phyloP scores from a whole-genome alignment of 2,329 filamentous ascomycete species.

The Ophiostoma pallidulum region DNA sequence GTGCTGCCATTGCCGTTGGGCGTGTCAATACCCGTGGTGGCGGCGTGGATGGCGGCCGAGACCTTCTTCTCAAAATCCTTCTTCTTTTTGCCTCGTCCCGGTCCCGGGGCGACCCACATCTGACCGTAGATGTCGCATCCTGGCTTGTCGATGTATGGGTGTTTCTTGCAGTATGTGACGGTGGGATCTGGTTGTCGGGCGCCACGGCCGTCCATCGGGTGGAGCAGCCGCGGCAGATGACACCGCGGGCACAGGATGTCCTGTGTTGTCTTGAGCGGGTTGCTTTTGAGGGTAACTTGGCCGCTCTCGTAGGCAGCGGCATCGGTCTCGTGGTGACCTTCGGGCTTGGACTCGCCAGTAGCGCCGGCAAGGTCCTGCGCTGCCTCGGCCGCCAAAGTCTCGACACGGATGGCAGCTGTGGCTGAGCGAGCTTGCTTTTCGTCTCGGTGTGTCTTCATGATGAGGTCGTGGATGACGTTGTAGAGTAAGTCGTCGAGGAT shows the following conservation, averaged over 20 bases:
- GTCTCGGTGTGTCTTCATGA: conserved; percentile 65
- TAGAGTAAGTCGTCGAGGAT: conserved; percentile 67
- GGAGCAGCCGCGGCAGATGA: conserved; percentile 61
- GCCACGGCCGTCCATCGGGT: conserved; percentile 63
- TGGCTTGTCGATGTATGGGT: conserved; percentile 65
- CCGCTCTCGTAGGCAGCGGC: conserved; percentile 62
- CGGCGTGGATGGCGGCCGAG: conserved; percentile 25
- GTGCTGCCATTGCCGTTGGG: conserved; percentile 22
- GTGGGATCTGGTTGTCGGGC: conserved; percentile 55
- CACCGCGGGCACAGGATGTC: conserved; percentile 68
- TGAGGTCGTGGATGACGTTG: conserved; percentile 66
- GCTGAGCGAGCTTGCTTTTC: conserved; percentile 66
- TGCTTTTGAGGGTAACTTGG: conserved; percentile 58
- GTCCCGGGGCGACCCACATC: conserved; percentile 64
- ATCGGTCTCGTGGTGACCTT: conserved; percentile 54
- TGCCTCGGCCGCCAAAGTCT: conserved; percentile 49
- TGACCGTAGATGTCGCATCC: conserved; percentile 77
- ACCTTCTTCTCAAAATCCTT: conserved; percentile 61
- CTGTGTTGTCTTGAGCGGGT: conserved; percentile 59
- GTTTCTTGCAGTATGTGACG: conserved; percentile 68
- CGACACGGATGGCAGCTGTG: conserved; percentile 54
- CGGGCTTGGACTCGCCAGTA: conserved; percentile 42
- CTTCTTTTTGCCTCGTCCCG: conserved; percentile 67
- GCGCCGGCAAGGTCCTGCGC: conserved; percentile 37
- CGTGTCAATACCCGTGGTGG: conserved; percentile 31